Evolutionary conservation across 306 rosid species (phyloP).

Genomic region (Vicia villosa): DNA sequence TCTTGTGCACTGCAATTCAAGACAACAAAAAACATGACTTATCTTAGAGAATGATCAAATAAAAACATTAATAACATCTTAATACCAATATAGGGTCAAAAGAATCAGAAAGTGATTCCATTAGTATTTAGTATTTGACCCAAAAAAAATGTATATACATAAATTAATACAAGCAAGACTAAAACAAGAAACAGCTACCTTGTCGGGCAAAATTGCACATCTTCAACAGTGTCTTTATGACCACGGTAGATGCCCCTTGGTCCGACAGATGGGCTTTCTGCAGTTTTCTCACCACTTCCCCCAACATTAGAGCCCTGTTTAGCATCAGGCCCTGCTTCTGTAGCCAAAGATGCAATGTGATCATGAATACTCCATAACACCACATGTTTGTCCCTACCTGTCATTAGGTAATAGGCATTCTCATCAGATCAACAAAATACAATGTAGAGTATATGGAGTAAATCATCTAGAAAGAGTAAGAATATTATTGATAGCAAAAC

Average conservation of each 20-base stretch:
- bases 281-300: constrained; percentile 56
- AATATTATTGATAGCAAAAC: constrained; percentile 18
- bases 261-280: constrained; percentile 69
- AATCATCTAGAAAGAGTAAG: constrained; percentile 13
- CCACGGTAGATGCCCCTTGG: constrained; percentile 90
- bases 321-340: constrained; percentile 58
- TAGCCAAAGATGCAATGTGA: constrained; percentile 69
- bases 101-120: constrained; percentile 9
- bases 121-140: constrained; percentile 23
- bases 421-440: constrained; percentile 32
- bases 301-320: constrained; percentile 54
- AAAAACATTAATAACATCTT: constrained; percentile 8
- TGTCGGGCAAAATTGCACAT: constrained; percentile 95
- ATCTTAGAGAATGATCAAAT: constrained; percentile 24
- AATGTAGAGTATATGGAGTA: constrained; percentile 8
- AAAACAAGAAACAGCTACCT: constrained; percentile 54
- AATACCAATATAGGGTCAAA: not conserved
- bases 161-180: constrained; percentile 14
- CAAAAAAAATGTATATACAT: constrained; percentile 9
- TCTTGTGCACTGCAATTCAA: constrained; percentile 65
- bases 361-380: constrained; percentile 94
- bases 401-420: constrained; percentile 6
- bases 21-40: constrained; percentile 16
- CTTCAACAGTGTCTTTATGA: constrained; percentile 90
- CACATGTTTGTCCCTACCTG: constrained; percentile 94